Conservation (phyloP, 1,284 basidiomycete species). For the Tilletia horrida region DNA sequence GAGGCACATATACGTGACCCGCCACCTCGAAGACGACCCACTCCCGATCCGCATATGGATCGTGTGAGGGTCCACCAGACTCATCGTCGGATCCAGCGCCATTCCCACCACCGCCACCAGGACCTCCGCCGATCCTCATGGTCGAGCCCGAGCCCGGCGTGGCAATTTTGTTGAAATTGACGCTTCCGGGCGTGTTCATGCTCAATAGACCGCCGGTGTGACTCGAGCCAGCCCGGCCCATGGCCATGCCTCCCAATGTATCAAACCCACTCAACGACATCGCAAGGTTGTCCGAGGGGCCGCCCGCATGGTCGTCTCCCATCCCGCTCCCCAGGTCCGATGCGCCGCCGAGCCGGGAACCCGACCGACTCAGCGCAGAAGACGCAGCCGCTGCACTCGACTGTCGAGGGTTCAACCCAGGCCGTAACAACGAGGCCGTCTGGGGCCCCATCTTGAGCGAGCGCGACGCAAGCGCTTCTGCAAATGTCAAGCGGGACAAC, state of each 20-base stretch:
- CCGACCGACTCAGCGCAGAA: background rate
- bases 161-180: background rate
- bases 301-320: background rate
- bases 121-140: conserved; percentile 28
- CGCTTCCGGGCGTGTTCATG: conserved; percentile 9
- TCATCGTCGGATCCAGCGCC: conserved; percentile 5
- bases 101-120: background rate
- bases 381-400: background rate
- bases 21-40: conserved; percentile 48
- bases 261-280: background rate
- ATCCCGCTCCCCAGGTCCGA: background rate
- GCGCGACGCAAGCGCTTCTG: conserved; percentile 11
- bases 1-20: conserved; percentile 40
- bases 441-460: conserved; percentile 15
- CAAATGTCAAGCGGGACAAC: background rate
- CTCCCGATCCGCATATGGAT: conserved; percentile 21
- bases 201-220: background rate
- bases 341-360: background rate
- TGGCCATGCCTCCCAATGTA: background rate
- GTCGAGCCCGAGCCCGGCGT: background rate
- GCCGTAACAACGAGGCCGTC: background rate
- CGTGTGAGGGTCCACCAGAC: background rate
- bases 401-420: background rate
- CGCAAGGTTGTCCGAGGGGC: background rate
- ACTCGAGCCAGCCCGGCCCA: background rate